Conservation (phyloP, 306 rosid genomes). For the Dalbergia cochinchinensis region DNA sequence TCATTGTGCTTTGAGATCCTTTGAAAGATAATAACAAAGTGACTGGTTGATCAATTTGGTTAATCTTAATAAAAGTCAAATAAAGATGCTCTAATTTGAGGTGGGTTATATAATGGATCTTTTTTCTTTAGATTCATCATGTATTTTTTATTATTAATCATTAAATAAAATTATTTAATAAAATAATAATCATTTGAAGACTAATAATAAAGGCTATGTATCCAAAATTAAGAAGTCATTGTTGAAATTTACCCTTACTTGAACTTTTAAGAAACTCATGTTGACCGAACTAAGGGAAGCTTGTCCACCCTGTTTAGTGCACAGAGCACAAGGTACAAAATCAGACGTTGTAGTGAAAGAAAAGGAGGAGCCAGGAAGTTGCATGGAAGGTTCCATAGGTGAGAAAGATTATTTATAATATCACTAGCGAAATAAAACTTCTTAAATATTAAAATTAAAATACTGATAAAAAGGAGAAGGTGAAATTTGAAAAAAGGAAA, state of each 20-base stretch:
- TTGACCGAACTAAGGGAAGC: background rate
- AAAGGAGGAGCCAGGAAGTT: conserved; percentile 36
- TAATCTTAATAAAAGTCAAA: too few relatives aligned
- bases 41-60: too few relatives aligned
- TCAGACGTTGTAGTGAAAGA: background rate
- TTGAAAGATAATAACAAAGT: too few relatives aligned
- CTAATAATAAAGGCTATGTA: too few relatives aligned
- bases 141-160: too few relatives aligned
- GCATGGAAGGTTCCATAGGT: conserved; percentile 42
- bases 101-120: too few relatives aligned
- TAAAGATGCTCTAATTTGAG: too few relatives aligned
- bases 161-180: too few relatives aligned
- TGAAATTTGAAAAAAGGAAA: background rate
- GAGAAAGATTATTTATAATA: background rate
- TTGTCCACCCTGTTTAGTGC: background rate
- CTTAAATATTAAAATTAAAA: background rate
- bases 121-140: too few relatives aligned
- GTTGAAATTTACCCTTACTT: background rate
- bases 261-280: background rate
- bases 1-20: too few relatives aligned
- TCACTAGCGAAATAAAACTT: background rate
- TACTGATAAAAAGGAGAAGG: background rate
- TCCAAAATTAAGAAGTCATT: too few relatives aligned
- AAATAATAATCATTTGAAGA: too few relatives aligned
- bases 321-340: background rate